Evolutionary conservation across 2,329 filamentous ascomycete species (phyloP).

Genomic region (Myriosclerotinia curreyana): DNA sequence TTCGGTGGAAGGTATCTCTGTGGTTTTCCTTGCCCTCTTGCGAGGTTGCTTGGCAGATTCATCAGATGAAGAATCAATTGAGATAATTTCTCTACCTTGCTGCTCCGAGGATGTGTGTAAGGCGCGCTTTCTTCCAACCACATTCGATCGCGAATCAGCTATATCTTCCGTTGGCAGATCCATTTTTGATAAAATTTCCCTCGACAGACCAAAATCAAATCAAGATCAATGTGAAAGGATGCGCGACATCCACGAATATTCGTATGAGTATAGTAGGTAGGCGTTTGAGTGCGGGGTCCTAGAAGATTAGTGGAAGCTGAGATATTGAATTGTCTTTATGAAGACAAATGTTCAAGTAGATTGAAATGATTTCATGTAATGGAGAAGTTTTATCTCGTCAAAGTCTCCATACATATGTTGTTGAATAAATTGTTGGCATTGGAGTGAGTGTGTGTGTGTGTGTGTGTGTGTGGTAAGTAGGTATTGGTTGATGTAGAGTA

Average conservation of each 20-base stretch:
- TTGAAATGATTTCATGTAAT: not conserved
- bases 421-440: not conserved
- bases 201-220: not conserved
- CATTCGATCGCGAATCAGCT: constrained; percentile 18
- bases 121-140: constrained; percentile 18
- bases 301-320: constrained; percentile 20
- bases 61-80: constrained; percentile 20
- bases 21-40: constrained; percentile 12
- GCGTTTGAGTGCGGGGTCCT: not conserved
- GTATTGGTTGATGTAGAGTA: too few species aligned
- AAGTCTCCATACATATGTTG: not conserved
- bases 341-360: not conserved
- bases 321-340: not conserved
- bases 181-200: not conserved
- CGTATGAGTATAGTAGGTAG: not conserved
- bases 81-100: constrained; percentile 4
- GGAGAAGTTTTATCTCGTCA: not conserved
- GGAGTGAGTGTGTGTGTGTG: too few species aligned
- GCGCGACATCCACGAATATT: not conserved
- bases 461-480: too few species aligned
- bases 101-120: constrained; percentile 13
- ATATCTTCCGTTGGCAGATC: constrained; percentile 10
- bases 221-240: not conserved
- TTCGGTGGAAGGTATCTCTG: not conserved
- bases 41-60: constrained; percentile 12